These are phyloP conservation scores for Mycena rebaudengoi DNA, from an alignment of 768 basidiomycete species.

Conservation along the genomic window DNA sequence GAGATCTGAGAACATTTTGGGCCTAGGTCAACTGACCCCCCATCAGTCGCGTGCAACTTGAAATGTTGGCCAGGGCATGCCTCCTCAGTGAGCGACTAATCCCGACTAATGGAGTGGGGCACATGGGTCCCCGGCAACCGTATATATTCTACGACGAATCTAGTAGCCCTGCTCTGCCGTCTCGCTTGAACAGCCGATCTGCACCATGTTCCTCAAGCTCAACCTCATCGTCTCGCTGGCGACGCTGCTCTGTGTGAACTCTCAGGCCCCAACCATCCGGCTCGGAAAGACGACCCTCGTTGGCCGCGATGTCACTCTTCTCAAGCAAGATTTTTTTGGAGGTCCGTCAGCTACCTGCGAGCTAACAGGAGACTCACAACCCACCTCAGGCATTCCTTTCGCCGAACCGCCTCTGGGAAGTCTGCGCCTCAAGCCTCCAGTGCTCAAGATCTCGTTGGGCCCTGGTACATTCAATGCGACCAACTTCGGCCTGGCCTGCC, in stretches of 20 bases:
- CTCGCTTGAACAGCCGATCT: not conserved
- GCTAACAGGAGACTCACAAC: not conserved
- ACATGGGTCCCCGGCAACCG: no score
- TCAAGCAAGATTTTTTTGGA: slow-evolving; percentile 17
- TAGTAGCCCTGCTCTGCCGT: no score
- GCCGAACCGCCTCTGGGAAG: slow-evolving; percentile 63
- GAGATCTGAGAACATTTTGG: not conserved
- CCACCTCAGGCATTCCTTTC: slow-evolving; percentile 55
- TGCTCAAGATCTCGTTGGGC: slow-evolving; percentile 50
- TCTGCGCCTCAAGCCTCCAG: slow-evolving; percentile 54
- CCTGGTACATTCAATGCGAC: slow-evolving; percentile 52
- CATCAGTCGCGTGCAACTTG: not conserved
- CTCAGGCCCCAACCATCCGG: slow-evolving; percentile 1
- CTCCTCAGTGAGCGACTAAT: no score
- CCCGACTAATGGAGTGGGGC: no score
- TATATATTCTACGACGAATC: not conserved
- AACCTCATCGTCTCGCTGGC: not conserved
- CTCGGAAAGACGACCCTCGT: slow-evolving; percentile 9
- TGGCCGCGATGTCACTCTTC: slow-evolving; percentile 2
- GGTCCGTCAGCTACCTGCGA: not conserved
- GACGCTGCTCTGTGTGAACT: not conserved
- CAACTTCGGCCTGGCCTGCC: slow-evolving; percentile 56
- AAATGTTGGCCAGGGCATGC: not conserved
- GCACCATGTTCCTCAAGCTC: not conserved
- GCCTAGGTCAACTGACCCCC: not conserved